These are phyloP conservation scores for Aspergillus chevalieri DNA, from an alignment of 2,329 filamentous ascomycete genomes.

Conservation along the genomic window DNA sequence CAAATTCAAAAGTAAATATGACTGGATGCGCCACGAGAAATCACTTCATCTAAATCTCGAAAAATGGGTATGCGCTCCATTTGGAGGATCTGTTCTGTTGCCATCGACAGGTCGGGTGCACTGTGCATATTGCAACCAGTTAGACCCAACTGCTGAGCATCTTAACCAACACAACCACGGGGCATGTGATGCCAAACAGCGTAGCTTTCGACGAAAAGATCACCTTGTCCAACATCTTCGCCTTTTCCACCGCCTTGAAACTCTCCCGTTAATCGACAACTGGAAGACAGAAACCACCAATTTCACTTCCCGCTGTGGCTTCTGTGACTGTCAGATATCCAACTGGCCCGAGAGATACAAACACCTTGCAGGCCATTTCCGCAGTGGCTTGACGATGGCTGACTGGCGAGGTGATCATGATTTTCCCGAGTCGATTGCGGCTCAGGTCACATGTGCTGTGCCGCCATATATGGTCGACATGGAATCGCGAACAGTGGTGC, in stretches of 20 bases:
- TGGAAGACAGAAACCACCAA: constrained; percentile 5
- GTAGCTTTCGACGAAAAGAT: constrained; percentile 7
- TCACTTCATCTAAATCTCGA: constrained; percentile 9
- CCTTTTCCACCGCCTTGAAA: constrained; percentile 3
- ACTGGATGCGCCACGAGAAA: constrained; percentile 9
- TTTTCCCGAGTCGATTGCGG: constrained; percentile 9
- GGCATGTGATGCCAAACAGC: constrained; percentile 2
- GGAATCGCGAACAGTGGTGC: constrained; percentile 12
- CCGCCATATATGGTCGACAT: constrained; percentile 14
- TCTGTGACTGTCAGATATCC: constrained; percentile 4
- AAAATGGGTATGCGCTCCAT: constrained; percentile 6
- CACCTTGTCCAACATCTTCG: constrained; percentile 10
- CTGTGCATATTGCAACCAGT: constrained; percentile 6
- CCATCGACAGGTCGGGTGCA: background rate
- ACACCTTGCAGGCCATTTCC: constrained; percentile 8
- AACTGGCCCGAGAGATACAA: constrained; percentile 4
- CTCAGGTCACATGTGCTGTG: constrained; percentile 10
- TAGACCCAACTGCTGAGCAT: constrained; percentile 4
- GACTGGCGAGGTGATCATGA: constrained; percentile 13
- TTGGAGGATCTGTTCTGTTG: constrained; percentile 1
- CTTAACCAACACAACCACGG: constrained; percentile 5
- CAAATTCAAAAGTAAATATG: constrained; percentile 5
- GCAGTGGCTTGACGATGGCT: constrained; percentile 8
- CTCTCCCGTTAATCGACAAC: constrained; percentile 7
- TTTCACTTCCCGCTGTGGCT: constrained; percentile 9